A percentile compares a stretch with the other conserved stretches of the same genome.
Conservation (phyloP, 164 flowering plant genomes). For the Annona squamosa region DNA sequence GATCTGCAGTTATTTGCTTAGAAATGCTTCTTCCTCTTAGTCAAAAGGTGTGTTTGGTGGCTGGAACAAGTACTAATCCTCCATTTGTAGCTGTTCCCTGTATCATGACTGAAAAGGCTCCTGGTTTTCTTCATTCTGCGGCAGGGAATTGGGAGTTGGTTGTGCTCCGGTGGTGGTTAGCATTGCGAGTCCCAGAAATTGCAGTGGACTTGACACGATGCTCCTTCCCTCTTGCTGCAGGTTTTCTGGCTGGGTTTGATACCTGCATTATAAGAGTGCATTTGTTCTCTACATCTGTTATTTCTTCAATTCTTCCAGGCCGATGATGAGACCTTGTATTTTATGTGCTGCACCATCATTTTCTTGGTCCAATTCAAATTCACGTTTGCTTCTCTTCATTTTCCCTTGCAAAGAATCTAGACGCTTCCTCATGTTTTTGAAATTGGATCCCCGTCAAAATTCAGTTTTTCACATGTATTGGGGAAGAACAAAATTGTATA, state of each 20-base stretch:
- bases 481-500: no score
- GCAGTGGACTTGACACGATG: not conserved
- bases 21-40: not conserved
- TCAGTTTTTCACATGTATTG: not conserved
- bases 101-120: not conserved
- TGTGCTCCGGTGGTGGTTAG: not conserved
- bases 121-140: not conserved
- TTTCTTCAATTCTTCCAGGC: slow-evolving; percentile 2
- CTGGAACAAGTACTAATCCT: not conserved
- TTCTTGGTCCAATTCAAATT: not conserved
- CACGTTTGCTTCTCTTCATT: not conserved
- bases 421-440: not conserved
- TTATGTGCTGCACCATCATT: not conserved
- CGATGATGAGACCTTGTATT: not conserved
- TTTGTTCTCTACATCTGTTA: slow-evolving; percentile 2
- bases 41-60: not conserved
- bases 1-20: slow-evolving; percentile 12
- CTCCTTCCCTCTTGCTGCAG: no score
- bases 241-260: not conserved
- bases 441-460: not conserved
- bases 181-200: not conserved
- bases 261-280: not conserved
- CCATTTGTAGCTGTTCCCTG: not conserved
- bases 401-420: not conserved
- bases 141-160: not conserved